These are phyloP conservation scores for Sicyos edulis DNA, from an alignment of 306 rosid genomes.

Conservation along the genomic window DNA sequence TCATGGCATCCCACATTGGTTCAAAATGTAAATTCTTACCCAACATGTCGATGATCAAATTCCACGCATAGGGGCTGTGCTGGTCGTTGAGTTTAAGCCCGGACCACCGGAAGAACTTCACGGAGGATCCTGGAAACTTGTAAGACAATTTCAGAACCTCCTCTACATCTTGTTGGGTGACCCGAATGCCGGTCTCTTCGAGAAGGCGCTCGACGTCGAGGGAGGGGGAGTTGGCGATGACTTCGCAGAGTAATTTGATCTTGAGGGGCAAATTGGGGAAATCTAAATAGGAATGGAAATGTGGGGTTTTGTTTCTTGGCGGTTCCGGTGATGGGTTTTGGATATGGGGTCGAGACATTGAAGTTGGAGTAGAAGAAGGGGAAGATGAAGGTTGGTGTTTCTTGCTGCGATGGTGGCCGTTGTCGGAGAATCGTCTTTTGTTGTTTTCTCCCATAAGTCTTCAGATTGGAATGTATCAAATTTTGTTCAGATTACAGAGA, in stretches of 20 bases:
- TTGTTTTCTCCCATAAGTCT: slow-evolving; percentile 12
- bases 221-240: slow-evolving; percentile 41
- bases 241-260: slow-evolving; percentile 37
- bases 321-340: neutral
- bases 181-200: slow-evolving; percentile 26
- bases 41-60: slow-evolving; percentile 48
- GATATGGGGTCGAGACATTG: neutral
- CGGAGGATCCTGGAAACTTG: slow-evolving; percentile 45
- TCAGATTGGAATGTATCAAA: too few species aligned
- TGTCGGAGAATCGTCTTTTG: slow-evolving; percentile 9
- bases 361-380: neutral
- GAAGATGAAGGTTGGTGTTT: slow-evolving; percentile 16
- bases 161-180: slow-evolving; percentile 44
- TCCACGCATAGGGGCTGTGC: slow-evolving; percentile 67
- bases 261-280: slow-evolving; percentile 28
- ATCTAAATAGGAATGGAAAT: slow-evolving; percentile 39
- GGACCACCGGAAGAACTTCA: slow-evolving; percentile 68
- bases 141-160: slow-evolving; percentile 56
- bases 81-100: slow-evolving; percentile 42
- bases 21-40: slow-evolving; percentile 54
- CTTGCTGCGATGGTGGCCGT: slow-evolving; percentile 7
- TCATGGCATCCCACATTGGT: slow-evolving; percentile 67
- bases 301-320: slow-evolving; percentile 1
- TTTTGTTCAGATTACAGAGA: neutral
- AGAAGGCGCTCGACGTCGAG: slow-evolving; percentile 34